These are phyloP conservation scores for Mucor velutinosus DNA, from an alignment of 371 early-diverging fungal species.

Conservation along the genomic window DNA sequence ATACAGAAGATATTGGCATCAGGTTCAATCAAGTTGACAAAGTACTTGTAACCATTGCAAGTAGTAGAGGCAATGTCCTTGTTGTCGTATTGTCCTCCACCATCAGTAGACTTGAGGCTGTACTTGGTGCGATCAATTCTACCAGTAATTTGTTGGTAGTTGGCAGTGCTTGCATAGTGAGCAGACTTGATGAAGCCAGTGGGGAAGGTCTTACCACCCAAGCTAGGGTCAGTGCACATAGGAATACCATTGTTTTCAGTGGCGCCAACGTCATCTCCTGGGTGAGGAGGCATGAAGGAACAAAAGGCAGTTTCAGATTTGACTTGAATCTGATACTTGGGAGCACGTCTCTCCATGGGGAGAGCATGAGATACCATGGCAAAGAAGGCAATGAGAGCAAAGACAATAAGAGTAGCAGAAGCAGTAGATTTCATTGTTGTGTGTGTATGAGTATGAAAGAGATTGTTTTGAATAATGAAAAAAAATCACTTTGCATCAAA, in stretches of 20 bases:
- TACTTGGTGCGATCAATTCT: constrained; percentile 30
- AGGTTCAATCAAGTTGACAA: constrained; percentile 47
- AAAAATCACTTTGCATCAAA: not conserved
- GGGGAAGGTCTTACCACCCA: constrained; percentile 35
- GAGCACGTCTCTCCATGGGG: constrained; percentile 6
- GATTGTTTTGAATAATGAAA: not conserved
- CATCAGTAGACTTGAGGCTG: constrained; percentile 21
- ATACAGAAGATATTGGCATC: constrained; percentile 40
- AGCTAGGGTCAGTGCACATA: constrained; percentile 32
- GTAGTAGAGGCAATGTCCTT: constrained; percentile 22
- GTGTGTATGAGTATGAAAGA: not conserved
- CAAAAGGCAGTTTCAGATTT: constrained; percentile 32
- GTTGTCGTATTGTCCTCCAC: constrained; percentile 52
- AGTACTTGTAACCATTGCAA: constrained; percentile 46
- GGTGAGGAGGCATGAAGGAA: constrained; percentile 42
- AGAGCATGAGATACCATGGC: constrained; percentile 2
- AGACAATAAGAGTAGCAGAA: constrained; percentile 2
- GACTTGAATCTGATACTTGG: constrained; percentile 16
- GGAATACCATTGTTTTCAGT: constrained; percentile 42
- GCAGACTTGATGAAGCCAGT: constrained; percentile 35
- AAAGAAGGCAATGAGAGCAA: constrained; percentile 5
- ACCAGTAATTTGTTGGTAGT: constrained; percentile 47
- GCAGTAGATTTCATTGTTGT: constrained; percentile 7
- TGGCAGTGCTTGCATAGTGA: constrained; percentile 23
- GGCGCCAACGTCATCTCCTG: constrained; percentile 36